These are phyloP conservation scores for Pseudogymnoascus sp. DNA, from an alignment of 2,329 filamentous ascomycete genomes.

Conservation along the genomic window DNA sequence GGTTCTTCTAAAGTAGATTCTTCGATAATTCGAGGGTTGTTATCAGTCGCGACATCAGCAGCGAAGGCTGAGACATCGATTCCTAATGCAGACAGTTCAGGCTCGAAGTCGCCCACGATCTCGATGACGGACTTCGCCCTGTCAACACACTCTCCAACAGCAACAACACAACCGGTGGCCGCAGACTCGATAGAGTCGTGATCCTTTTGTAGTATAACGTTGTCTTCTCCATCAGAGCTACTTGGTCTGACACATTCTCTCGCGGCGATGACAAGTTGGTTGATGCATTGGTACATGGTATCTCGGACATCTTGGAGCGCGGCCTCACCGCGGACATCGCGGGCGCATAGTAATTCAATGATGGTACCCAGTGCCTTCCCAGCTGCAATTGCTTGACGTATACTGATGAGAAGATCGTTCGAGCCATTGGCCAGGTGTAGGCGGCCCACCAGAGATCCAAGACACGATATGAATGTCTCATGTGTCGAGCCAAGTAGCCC, in stretches of 20 bases:
- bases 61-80: slow-evolving; percentile 40
- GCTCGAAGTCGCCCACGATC: slow-evolving; percentile 83
- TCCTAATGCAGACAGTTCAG: slow-evolving; percentile 50
- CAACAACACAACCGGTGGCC: slow-evolving; percentile 80
- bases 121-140: slow-evolving; percentile 82
- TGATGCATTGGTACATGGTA: slow-evolving; percentile 72
- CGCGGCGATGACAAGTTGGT: slow-evolving; percentile 72
- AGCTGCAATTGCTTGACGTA: slow-evolving; percentile 74
- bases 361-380: slow-evolving; percentile 73
- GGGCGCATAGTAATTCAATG: slow-evolving; percentile 73
- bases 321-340: slow-evolving; percentile 62
- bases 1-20: slow-evolving; percentile 23
- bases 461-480: slow-evolving; percentile 80
- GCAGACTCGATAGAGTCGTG: slow-evolving; percentile 68
- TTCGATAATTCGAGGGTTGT: background rate
- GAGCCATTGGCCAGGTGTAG: slow-evolving; percentile 87
- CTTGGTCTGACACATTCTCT: slow-evolving; percentile 68
- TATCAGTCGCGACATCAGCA: slow-evolving; percentile 2
- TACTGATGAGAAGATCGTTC: slow-evolving; percentile 72
- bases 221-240: slow-evolving; percentile 61
- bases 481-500: slow-evolving; percentile 73
- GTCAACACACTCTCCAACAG: slow-evolving; percentile 83
- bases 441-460: slow-evolving; percentile 86
- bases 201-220: slow-evolving; percentile 73
- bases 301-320: slow-evolving; percentile 62